A percentile compares a stretch with the other conserved stretches of the same genome.
These are phyloP conservation scores for Endogone sp. DNA, from an alignment of 192 early-diverging fungal genomes.

Conservation along the genomic window DNA sequence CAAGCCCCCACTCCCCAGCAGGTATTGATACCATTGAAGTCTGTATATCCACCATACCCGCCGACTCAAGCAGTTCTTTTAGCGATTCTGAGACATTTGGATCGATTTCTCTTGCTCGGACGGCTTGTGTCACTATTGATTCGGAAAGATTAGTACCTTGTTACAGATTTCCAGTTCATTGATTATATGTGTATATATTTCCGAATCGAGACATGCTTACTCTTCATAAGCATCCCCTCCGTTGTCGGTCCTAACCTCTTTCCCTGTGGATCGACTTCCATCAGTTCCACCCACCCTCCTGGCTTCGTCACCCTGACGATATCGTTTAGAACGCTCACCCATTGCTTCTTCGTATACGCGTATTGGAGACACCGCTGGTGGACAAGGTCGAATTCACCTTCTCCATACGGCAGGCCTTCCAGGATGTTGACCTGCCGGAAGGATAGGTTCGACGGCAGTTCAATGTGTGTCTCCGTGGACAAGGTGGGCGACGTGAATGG, in stretches of 20 bases:
- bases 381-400: not conserved
- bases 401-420: not conserved
- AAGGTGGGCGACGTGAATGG: not conserved
- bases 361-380: not conserved
- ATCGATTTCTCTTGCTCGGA: too few species aligned
- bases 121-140: too few species aligned
- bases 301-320: not conserved
- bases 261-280: not conserved
- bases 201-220: too few species aligned
- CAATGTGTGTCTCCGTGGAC: not conserved
- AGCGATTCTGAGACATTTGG: too few species aligned
- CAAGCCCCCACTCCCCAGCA: too few species aligned
- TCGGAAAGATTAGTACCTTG: too few species aligned
- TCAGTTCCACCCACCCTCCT: not conserved
- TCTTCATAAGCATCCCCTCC: not conserved
- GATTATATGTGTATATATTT: too few species aligned
- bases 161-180: too few species aligned
- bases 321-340: not conserved
- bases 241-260: not conserved
- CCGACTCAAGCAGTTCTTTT: too few species aligned
- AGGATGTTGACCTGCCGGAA: not conserved
- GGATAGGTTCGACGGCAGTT: not conserved
- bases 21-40: too few species aligned
- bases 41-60: too few species aligned
- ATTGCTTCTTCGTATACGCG: not conserved